Conservation (phyloP, 768 basidiomycete species). For the Chiua virens region DNA sequence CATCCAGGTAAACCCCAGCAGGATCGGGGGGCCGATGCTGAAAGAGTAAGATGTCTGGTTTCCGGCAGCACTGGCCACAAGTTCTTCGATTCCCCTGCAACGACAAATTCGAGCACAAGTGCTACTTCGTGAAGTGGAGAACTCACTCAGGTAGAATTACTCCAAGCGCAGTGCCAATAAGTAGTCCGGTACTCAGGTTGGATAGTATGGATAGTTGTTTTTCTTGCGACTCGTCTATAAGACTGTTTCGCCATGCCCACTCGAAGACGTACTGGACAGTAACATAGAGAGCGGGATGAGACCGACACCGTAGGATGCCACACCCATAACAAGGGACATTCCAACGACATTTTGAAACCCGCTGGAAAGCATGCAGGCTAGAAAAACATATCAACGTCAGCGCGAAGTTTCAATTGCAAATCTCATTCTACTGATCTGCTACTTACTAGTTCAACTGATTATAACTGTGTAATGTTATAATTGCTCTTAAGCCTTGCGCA, state of each 20-base stretch:
- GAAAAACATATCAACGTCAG: neutral
- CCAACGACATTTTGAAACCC: slow-evolving; percentile 21
- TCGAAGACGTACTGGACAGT: slow-evolving; percentile 54
- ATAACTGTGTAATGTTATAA: too few species aligned
- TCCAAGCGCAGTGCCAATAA: slow-evolving; percentile 87
- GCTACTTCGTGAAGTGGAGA: neutral
- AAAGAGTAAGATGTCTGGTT: slow-evolving; percentile 45
- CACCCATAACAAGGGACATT: slow-evolving; percentile 64
- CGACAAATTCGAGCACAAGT: neutral
- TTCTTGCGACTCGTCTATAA: slow-evolving; percentile 39
- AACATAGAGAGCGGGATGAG: slow-evolving; percentile 73
- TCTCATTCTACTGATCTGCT: too few species aligned
- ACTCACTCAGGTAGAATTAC: slow-evolving; percentile 94
- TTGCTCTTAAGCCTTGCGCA: too few species aligned
- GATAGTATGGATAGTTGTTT: slow-evolving; percentile 47
- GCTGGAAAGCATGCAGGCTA: slow-evolving; percentile 21
- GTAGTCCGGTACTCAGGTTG: slow-evolving; percentile 74
- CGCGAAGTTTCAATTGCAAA: neutral
- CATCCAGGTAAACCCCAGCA: slow-evolving; percentile 57
- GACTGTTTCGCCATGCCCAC: neutral
- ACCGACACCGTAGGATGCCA: slow-evolving; percentile 65
- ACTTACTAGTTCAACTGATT: too few species aligned
- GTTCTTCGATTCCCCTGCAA: slow-evolving; percentile 71
- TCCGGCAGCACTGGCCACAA: slow-evolving; percentile 37
- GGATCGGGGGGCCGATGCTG: slow-evolving; percentile 60